Base-by-base conservation (phyloP, 805 yeast species). In the Saitoella complicata region DNA sequence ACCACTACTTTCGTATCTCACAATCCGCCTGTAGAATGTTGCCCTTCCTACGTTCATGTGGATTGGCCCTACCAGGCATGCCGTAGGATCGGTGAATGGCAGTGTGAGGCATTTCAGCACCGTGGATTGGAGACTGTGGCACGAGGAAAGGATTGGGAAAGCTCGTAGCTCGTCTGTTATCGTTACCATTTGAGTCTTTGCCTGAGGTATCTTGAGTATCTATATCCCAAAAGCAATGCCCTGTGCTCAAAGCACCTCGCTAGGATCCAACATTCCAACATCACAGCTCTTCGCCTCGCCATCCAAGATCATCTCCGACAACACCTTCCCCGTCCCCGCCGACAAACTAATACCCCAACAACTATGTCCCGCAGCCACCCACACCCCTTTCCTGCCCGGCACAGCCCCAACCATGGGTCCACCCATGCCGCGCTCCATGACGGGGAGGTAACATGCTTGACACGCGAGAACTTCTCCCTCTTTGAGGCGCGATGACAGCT, bases 331-430 rank as follows among this genome's bases (percentile, higher is more conserved):
- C 0, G 96, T 87, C 4, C 82, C 96, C 1, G 96, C 96, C 0
- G 95, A 95, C 61, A 91, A 88, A 64, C 88, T 91, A 50, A 88
- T 91, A 21, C 98, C 98, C 98, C 98, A 88, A 64, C 97, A 91
- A 10, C 95, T 81, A 62, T 88, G 98, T 0, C 97, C 98, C 10
- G 88, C 75, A 2, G 95, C 95, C 45, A 88, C 61, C 54, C 67
- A 81, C 49, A 88, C 65, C 48, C 78, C 77, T 21, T 72, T 75
- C 6, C 87, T 93, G 55, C 86, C 86, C 21, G 21, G 21, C 0
- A 97, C 88, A 54, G 83, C 88, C 40, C 98, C 98, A 53, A 88
- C 78, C 44, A 91, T 67, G 0, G 98, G 98, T 5, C 98, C 98
- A 1, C 88, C 75, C 37, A 84, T 75, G 4, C 93, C 80, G 6